Conservation (phyloP, 2,329 filamentous ascomycete species). For the Gaeumannomyces sp. region DNA sequence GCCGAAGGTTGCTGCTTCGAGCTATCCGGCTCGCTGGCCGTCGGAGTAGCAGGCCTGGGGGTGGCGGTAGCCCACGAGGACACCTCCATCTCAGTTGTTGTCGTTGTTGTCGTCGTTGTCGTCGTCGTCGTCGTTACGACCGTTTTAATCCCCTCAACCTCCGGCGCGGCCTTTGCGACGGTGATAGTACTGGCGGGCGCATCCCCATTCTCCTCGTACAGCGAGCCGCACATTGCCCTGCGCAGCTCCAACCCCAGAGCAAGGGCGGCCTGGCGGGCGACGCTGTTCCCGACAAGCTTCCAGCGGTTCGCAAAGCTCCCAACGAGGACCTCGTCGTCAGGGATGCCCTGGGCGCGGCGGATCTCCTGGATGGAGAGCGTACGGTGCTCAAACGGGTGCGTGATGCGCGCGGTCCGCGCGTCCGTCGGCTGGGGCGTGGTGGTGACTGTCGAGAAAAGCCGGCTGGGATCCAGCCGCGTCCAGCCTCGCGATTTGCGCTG, state of each 20-base stretch:
- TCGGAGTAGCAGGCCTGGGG: no score
- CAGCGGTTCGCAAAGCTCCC: constrained; percentile 51
- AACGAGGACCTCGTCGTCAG: constrained; percentile 63
- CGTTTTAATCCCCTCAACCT: background rate
- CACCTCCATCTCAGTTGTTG: background rate
- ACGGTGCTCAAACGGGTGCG: constrained; percentile 64
- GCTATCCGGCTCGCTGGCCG: no score
- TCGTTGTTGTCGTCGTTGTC: background rate
- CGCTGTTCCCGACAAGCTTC: constrained; percentile 69
- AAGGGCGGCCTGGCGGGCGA: constrained; percentile 62
- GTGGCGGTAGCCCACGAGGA: background rate
- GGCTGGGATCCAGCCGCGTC: constrained; percentile 33
- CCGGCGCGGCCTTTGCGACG: background rate
- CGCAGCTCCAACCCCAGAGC: constrained; percentile 59
- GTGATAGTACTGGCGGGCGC: no score
- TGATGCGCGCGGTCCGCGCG: constrained; percentile 41
- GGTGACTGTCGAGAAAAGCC: constrained; percentile 57
- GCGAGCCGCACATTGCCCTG: constrained; percentile 44
- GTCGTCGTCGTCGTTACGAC: background rate
- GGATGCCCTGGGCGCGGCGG: constrained; percentile 62
- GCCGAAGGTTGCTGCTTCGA: background rate
- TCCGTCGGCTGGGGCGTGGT: constrained; percentile 48
- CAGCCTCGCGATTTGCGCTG: constrained; percentile 24
- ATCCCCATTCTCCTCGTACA: constrained; percentile 24
- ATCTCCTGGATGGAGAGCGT: constrained; percentile 60